Evolutionary conservation across 164 flowering plant species (phyloP).

Genomic region (Chloranthus sessilifolius): DNA sequence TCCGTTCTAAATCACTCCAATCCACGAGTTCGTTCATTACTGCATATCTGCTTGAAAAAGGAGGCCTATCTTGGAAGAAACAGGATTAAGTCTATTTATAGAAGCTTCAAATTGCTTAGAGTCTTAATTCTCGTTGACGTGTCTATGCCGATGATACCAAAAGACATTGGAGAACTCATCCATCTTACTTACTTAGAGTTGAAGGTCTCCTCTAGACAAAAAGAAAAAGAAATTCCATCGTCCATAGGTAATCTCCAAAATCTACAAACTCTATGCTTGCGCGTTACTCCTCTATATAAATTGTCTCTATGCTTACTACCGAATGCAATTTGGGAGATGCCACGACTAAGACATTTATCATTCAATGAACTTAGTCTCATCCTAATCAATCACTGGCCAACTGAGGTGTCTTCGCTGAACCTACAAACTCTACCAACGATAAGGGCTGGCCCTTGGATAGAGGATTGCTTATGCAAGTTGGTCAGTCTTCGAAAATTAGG

Average conservation of each 20-base stretch:
- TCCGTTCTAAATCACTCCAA: too few relatives aligned
- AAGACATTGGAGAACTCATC: neutral
- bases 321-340: neutral
- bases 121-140: neutral
- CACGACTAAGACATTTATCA: neutral
- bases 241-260: neutral
- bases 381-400: too few relatives aligned
- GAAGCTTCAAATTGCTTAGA: neutral
- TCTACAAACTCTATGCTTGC: neutral
- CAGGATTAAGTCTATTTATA: neutral
- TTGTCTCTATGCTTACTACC: neutral
- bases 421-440: neutral
- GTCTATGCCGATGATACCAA: neutral
- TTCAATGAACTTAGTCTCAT: too few relatives aligned
- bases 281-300: too few relatives aligned
- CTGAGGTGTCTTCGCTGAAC: neutral
- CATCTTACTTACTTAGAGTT: neutral
- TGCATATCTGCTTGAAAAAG: too few relatives aligned
- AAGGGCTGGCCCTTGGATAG: neutral
- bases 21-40: conserved; percentile 1
- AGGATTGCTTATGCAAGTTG: neutral
- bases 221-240: neutral
- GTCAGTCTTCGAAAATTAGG: neutral
- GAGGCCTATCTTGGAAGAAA: neutral
- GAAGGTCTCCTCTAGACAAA: too few relatives aligned